Base-by-base conservation (phyloP, 306 rosid species). In the Lathyrus oleraceus region DNA sequence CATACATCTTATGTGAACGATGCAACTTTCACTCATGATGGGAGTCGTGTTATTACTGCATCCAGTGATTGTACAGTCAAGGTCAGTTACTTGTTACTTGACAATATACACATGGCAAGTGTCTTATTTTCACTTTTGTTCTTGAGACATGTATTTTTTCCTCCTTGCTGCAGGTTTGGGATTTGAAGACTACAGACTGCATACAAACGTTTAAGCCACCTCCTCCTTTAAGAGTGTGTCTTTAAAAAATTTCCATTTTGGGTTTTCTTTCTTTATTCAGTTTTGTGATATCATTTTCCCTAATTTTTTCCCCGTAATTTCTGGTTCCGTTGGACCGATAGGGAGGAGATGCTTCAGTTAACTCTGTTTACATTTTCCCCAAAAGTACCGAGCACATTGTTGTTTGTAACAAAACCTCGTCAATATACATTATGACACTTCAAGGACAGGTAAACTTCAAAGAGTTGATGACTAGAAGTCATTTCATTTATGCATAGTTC, bases 301-400 rank as follows among this genome's bases (percentile, higher is more conserved):
- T 13, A 30, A 59, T 40, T 75, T 25, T 79, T 44, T 48, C 21
- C 49, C 12, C 39, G 49, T 83, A 47, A 85, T 72, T 45, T 49
- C 67, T 84, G 59, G 45, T 66, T 78, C 81, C 72, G 77, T 60
- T 82, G 72, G 73, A 49, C 63, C 69, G 5, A 42, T 65, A 94
- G 98, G 99, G 99, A 64, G 97, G 97, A 47, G 99, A 94, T 78
- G 99, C 99, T 63, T 89, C 99, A 5, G 96, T 94, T 75, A 94
- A 94, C 75, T 95, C 99, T 38, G 97, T 95, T 83, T 97, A 89
- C 81, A 78, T 91, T 74, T 91, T 71, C 86, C 97, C 99, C 48
- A 95, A 91, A 83, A 91, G 70, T 82, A 70, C 85, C 0, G 99
- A 95, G 56, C 99, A 87, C 78, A 76, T 95, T 32, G 83, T 95